Base-by-base conservation (phyloP, 2,329 filamentous ascomycete species). In the Pseudogymnoascus sp. region DNA sequence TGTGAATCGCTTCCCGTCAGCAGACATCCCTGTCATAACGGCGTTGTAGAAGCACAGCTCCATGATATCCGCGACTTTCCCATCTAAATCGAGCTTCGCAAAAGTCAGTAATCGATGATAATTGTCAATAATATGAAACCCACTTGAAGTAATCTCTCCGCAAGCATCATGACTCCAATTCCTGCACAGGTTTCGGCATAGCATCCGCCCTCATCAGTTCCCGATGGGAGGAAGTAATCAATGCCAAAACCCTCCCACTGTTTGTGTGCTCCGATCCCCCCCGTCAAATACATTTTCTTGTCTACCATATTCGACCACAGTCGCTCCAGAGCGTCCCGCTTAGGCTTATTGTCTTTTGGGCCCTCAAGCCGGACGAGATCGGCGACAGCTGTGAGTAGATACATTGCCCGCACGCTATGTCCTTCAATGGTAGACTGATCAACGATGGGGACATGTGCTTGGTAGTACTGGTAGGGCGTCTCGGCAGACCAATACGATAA, bases 241-340 rank as follows among this genome's bases (percentile, higher is more conserved):
- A 79, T 76, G 0, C 83, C 83, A 68, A 87, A 86, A 3, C 84
- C 83, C 71, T 87, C 80, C 80, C 81, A 84, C 69, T 85, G 81
- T 67, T 80, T 77, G 42, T 83, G 78, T 0, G 76, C 80, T 0
- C 85, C 85, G 60, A 87, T 81, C 0, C 83, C 84, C 1, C 84
- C 85, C 0, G 85, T 87, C 15, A 85, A 69, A 64, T 85, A 87
- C 80, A 87, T 84, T 69, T 86, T 87, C 63, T 78, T 78, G 42
- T 82, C 76, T 0, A 84, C 78, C 82, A 86, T 86, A 66, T 86
- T 85, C 33, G 78, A 70, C 84, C 84, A 87, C 3, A 87, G 72
- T 7, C 78, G 74, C 23, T 75, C 70, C 0, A 86, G 68, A 1
- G 82, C 75, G 0, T 71, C 69, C 36, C 60, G 50, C 35, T 67